Percentiles rank a stretch among this genome's conserved stretches.
These are phyloP conservation scores for Alternaria brassicae DNA, from an alignment of 2,329 filamentous ascomycete genomes.

Conservation along the genomic window DNA sequence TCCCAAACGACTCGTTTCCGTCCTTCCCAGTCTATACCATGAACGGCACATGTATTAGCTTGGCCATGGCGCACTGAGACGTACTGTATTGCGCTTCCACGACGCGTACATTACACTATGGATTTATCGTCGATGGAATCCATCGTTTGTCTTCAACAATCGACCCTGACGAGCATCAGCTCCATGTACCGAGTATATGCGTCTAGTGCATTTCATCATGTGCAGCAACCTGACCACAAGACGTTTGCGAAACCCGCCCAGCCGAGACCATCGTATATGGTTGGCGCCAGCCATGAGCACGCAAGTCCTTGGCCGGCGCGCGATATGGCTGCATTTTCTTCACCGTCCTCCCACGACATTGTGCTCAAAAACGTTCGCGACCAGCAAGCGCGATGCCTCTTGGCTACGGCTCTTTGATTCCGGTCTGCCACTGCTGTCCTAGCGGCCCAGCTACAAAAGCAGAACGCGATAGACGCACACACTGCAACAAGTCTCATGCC, in stretches of 20 bases:
- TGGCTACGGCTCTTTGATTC: conserved; percentile 13
- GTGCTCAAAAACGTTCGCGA: conserved; percentile 5
- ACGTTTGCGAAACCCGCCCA: conserved; percentile 16
- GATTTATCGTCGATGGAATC: conserved; percentile 33
- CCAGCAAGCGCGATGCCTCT: conserved; percentile 6
- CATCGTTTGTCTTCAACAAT: conserved; percentile 34
- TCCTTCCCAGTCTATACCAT: conserved; percentile 32
- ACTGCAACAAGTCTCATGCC: conserved; percentile 15
- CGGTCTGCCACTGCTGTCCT: conserved; percentile 9
- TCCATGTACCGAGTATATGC: conserved; percentile 26
- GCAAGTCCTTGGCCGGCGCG: conserved; percentile 21
- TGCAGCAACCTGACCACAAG: conserved; percentile 23
- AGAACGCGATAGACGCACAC: conserved; percentile 18
- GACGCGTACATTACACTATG: conserved; percentile 40
- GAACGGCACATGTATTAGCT: conserved; percentile 44
- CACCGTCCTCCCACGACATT: conserved; percentile 5
- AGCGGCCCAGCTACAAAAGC: conserved; percentile 9
- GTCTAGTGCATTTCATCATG: conserved; percentile 31
- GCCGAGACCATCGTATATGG: conserved; percentile 19
- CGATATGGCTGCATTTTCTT: conserved; percentile 11
- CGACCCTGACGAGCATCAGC: conserved; percentile 27
- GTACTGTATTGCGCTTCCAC: conserved; percentile 42
- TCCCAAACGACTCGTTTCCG: conserved; percentile 33
- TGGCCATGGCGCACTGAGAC: conserved; percentile 43
- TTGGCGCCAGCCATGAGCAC: conserved; percentile 19